Evolutionary conservation across 169 alveolate genomes (phyloP).

Genomic region (Babesia gibsoni): DNA sequence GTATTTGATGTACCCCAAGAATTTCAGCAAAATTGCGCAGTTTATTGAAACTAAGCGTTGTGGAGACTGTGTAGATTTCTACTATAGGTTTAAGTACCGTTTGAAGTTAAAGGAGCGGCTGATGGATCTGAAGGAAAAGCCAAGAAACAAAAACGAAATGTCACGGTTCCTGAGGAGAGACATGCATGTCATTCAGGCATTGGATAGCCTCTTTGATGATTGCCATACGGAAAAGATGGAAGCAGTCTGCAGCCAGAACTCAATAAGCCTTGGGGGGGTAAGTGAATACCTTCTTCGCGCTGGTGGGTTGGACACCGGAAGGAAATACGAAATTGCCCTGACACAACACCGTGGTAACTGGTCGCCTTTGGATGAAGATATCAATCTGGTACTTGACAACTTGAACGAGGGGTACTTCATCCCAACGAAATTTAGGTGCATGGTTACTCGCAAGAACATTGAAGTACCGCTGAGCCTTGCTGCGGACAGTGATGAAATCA

Average conservation of each 20-base stretch:
- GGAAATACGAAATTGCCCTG: slow-evolving; percentile 26
- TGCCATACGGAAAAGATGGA: slow-evolving; percentile 39
- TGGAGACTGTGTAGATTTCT: slow-evolving; percentile 81
- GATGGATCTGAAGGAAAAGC: slow-evolving; percentile 27
- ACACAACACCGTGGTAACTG: slow-evolving; percentile 48
- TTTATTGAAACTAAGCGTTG: slow-evolving; percentile 79
- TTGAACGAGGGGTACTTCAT: slow-evolving; percentile 60
- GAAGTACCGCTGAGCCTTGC: slow-evolving; percentile 18
- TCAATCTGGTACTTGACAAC: slow-evolving; percentile 36
- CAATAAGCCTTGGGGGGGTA: neutral
- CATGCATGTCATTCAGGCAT: slow-evolving; percentile 33
- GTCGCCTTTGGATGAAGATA: slow-evolving; percentile 31
- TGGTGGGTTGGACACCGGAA: slow-evolving; percentile 43
- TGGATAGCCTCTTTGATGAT: slow-evolving; percentile 51
- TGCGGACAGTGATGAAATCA: neutral
- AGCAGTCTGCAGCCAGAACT: slow-evolving; percentile 18
- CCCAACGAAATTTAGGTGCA: slow-evolving; percentile 37
- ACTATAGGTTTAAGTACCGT: slow-evolving; percentile 63
- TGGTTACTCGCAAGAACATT: slow-evolving; percentile 37
- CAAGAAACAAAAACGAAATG: slow-evolving; percentile 46
- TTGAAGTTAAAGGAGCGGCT: slow-evolving; percentile 60
- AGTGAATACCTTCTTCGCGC: slow-evolving; percentile 35
- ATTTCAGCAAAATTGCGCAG: slow-evolving; percentile 82
- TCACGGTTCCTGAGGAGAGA: slow-evolving; percentile 53
- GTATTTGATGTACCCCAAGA: slow-evolving; percentile 84